Percentiles rank a stretch among this genome's conserved stretches.
These are phyloP conservation scores for Elsinoe australis DNA, from an alignment of 2,329 filamentous ascomycete genomes.

Conservation along the genomic window DNA sequence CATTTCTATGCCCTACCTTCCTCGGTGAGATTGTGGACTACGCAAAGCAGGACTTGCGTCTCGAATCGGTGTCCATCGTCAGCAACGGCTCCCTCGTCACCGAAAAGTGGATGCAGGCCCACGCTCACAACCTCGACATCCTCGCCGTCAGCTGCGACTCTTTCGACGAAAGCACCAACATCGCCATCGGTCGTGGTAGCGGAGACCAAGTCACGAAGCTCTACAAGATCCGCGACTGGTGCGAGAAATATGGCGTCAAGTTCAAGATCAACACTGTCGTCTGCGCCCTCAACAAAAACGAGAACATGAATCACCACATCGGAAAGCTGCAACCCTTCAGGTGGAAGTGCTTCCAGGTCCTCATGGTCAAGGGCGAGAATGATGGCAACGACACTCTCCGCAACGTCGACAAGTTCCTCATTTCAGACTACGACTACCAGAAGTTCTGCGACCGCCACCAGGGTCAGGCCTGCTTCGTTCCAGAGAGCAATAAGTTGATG, in stretches of 20 bases:
- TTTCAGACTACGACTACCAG: conserved; percentile 42
- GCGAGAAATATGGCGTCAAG: conserved; percentile 41
- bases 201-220: conserved; percentile 42
- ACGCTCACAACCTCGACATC: conserved; percentile 45
- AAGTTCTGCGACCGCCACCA: conserved; percentile 42
- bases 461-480: conserved; percentile 38
- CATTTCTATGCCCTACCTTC: conserved; percentile 44
- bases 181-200: conserved; percentile 44
- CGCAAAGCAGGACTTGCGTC: conserved; percentile 42
- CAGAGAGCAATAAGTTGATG: conserved; percentile 47
- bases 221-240: conserved; percentile 40
- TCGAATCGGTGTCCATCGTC: conserved; percentile 49
- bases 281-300: conserved; percentile 41
- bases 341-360: conserved; percentile 50
- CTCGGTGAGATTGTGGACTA: conserved; percentile 40
- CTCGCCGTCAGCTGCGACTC: conserved; percentile 51
- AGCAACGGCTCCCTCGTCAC: conserved; percentile 46
- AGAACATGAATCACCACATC: conserved; percentile 36
- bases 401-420: conserved; percentile 38
- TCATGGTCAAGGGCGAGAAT: conserved; percentile 49
- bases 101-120: conserved; percentile 37
- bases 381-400: conserved; percentile 35
- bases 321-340: conserved; percentile 41
- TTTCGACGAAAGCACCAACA: conserved; percentile 45
- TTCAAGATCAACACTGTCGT: conserved; percentile 55